Evolutionary conservation across 331 rosid species (phyloP), one percentile per base, ranked within the genome.

Genomic region (Malus hybrid): DNA sequence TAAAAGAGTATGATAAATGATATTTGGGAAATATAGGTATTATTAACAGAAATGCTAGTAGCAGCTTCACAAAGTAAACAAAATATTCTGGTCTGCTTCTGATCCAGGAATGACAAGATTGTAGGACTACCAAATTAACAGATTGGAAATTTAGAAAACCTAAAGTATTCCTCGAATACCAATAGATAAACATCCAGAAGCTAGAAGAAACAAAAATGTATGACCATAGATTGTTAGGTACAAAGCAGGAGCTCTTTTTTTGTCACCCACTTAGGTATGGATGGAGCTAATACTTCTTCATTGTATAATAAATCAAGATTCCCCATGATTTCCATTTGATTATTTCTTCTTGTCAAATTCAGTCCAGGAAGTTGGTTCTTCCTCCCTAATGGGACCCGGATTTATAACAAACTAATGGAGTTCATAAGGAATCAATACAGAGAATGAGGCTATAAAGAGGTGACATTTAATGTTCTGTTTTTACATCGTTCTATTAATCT

Each of bases 361-460:
- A 95, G 97, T 77, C 99, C 99, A 16, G 99, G 99, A 84, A 92
- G 99, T 79, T 95, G 99, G 99, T 95, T 95, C 88, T 95, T 95
- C 74, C 97, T 95, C 46, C 97, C 99, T 46, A 89, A 79, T 78
- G 99, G 99, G 39, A 64, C 97, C 56, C 90, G 92, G 68, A 80
- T 95, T 73, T 95, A 95, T 87, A 92, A 85, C 83, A 95, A 88
- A 81, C 73, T 95, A 27, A 89, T 88, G 91, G 87, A 83, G 3
- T 95, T 95, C 70, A 90, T 95, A 78, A 79, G 87, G 46, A 83
- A 82, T 80, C 97, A 88, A 80, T 95, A 95, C 79, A 89, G 85
- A 83, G 86, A 86, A 69, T 84, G 97, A 79, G 99, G 99, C 61
- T 95, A 92, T 87, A 92, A 90, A 76, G 99, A 95, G 99, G 99